Conservation (phyloP, 306 rosid genomes). For the Sesbania bispinosa region DNA sequence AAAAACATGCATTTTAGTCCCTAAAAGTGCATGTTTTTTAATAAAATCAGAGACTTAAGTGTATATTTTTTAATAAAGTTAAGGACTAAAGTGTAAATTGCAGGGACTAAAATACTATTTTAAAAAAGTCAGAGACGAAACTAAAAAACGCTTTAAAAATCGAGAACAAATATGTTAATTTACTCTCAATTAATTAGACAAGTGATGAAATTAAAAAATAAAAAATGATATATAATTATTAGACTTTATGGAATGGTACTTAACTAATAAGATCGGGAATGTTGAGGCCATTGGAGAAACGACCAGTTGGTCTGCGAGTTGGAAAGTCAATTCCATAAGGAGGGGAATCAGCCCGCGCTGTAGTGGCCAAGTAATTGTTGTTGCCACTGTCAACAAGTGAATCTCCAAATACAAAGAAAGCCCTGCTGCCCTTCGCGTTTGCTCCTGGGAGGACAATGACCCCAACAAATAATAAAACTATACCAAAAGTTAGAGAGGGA, state of each 20-base stretch:
- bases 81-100: too few relatives aligned
- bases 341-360: slow-evolving; percentile 65
- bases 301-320: slow-evolving; percentile 52
- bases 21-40: too few relatives aligned
- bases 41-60: too few relatives aligned
- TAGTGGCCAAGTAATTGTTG: slow-evolving; percentile 56
- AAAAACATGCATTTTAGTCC: too few relatives aligned
- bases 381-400: slow-evolving; percentile 70
- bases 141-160: too few relatives aligned
- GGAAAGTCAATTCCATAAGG: slow-evolving; percentile 71
- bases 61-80: too few relatives aligned
- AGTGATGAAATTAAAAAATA: too few relatives aligned
- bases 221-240: not conserved
- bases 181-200: not conserved
- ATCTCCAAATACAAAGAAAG: slow-evolving; percentile 68
- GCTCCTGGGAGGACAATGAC: slow-evolving; percentile 16
- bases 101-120: too few relatives aligned
- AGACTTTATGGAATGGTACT: not conserved
- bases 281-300: slow-evolving; percentile 70
- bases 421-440: slow-evolving; percentile 40
- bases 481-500: not conserved
- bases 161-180: too few relatives aligned
- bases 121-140: too few relatives aligned
- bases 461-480: slow-evolving; percentile 5
- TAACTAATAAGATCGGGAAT: slow-evolving; percentile 63